These are phyloP conservation scores for Boletus pseudopeckii DNA, from an alignment of 768 basidiomycete genomes.

Conservation along the genomic window DNA sequence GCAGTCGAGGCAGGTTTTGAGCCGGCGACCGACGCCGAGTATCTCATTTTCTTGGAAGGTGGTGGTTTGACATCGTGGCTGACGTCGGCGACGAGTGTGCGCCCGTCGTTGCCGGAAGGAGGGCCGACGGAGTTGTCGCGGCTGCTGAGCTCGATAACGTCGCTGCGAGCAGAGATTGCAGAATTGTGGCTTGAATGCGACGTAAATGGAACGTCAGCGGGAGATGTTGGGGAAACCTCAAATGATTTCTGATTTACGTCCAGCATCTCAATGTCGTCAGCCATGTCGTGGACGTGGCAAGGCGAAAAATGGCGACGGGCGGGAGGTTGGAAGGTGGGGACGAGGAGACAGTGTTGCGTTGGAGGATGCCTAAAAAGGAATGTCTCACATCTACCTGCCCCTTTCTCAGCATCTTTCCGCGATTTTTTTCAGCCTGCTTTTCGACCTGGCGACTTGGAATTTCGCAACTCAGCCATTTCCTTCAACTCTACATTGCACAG, in stretches of 20 bases:
- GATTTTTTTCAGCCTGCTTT: conserved; percentile 24
- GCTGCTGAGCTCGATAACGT: conserved; percentile 29
- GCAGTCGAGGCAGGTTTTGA: conserved; percentile 30
- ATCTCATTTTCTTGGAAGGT: conserved; percentile 28
- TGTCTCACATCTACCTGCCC: conserved; percentile 27
- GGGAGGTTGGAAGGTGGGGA: conserved; percentile 21
- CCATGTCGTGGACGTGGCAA: conserved; percentile 12
- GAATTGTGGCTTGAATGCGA: conserved; percentile 19
- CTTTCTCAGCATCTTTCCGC: conserved; percentile 30
- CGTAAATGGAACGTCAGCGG: conserved; percentile 1
- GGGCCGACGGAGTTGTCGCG: conserved; percentile 30
- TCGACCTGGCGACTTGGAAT: conserved; percentile 26
- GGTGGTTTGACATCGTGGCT: conserved; percentile 26
- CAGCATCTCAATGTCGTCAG: conserved; percentile 31
- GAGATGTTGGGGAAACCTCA: not conserved
- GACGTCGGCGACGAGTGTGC: conserved; percentile 12
- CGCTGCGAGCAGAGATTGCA: conserved; percentile 16
- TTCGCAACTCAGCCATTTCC: conserved; percentile 15
- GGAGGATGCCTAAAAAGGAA: conserved; percentile 37
- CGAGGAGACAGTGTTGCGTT: conserved; percentile 29
- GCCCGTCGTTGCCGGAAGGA: conserved; percentile 12
- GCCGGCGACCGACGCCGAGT: conserved; percentile 22
- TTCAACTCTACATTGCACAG: conserved; percentile 4
- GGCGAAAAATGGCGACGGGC: not conserved
- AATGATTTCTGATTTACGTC: conserved; percentile 9